phyloP scores from a whole-genome alignment of 495 filamentous ascomycete species.

The Bombardia bombarda region DNA sequence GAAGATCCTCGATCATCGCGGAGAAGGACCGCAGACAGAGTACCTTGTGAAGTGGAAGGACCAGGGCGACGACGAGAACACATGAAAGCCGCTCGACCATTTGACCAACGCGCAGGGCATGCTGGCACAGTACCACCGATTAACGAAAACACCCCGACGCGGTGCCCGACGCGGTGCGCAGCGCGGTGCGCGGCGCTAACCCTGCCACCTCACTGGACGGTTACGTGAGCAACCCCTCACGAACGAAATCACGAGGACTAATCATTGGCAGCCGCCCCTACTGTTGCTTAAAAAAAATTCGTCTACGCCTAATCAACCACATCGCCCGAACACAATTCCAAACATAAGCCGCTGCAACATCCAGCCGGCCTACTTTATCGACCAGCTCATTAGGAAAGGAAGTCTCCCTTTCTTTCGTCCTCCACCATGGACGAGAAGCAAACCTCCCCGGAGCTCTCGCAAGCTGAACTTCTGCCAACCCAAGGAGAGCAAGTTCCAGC shows the following conservation, averaged over 20 bases:
- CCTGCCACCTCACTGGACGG: not conserved
- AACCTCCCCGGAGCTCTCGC: constrained; percentile 1
- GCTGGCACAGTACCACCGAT: not conserved
- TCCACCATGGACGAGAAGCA: constrained; percentile 1
- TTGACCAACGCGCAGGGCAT: not conserved
- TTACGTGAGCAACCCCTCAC: constrained; percentile 2
- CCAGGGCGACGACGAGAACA: constrained; percentile 6
- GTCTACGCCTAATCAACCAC: not conserved
- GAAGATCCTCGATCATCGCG: not conserved
- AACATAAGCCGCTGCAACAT: not conserved
- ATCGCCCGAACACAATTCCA: not conserved
- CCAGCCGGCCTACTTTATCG: not conserved
- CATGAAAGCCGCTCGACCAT: not conserved
- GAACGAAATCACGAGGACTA: constrained; percentile 1
- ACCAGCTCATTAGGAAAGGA: constrained; percentile 2
- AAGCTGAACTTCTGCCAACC: not conserved
- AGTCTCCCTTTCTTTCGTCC: constrained; percentile 1
- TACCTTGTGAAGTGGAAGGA: constrained; percentile 3
- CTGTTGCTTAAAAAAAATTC: not conserved
- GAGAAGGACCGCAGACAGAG: not conserved
- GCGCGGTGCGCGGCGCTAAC: not conserved
- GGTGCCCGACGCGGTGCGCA: not conserved
- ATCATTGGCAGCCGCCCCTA: not conserved
- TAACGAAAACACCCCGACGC: not conserved
- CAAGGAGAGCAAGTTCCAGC: not conserved